Evolutionary conservation across 306 rosid genomes (phyloP).

Genomic region (Malus sylvestris): DNA sequence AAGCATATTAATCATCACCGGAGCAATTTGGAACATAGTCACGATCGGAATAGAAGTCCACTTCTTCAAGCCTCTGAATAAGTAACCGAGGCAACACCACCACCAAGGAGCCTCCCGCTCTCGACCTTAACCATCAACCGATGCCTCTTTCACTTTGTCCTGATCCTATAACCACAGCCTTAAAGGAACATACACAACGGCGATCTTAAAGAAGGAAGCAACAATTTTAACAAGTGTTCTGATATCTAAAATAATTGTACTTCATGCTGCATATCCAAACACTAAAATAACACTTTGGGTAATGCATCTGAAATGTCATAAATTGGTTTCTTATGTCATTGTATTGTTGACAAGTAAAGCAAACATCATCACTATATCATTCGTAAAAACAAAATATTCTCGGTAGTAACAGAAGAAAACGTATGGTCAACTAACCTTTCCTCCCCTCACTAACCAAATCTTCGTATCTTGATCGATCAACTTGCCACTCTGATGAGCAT

Average conservation of each 20-base stretch:
- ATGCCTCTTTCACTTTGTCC: background rate
- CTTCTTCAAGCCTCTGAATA: slow-evolving; percentile 63
- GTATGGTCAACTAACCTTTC: background rate
- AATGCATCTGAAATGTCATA: background rate
- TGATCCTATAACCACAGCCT: background rate
- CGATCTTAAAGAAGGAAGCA: background rate
- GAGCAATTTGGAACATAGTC: slow-evolving; percentile 60
- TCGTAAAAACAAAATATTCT: background rate
- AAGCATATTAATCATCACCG: slow-evolving; percentile 43
- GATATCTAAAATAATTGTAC: background rate
- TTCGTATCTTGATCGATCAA: background rate
- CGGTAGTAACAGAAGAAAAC: background rate
- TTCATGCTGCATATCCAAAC: background rate
- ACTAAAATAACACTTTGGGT: background rate
- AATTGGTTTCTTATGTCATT: background rate
- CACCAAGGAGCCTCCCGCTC: background rate
- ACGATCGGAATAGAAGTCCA: slow-evolving; percentile 43
- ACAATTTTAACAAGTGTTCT: background rate
- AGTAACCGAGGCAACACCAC: background rate
- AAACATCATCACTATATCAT: background rate
- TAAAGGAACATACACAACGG: background rate
- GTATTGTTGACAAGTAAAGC: slow-evolving; percentile 1
- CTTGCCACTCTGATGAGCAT: slow-evolving; percentile 10
- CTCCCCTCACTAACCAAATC: background rate
- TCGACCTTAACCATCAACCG: background rate